These are phyloP conservation scores for Tripidium arundinaceum DNA, from an alignment of 202 grass and related monocot species.

Conservation along the genomic window DNA sequence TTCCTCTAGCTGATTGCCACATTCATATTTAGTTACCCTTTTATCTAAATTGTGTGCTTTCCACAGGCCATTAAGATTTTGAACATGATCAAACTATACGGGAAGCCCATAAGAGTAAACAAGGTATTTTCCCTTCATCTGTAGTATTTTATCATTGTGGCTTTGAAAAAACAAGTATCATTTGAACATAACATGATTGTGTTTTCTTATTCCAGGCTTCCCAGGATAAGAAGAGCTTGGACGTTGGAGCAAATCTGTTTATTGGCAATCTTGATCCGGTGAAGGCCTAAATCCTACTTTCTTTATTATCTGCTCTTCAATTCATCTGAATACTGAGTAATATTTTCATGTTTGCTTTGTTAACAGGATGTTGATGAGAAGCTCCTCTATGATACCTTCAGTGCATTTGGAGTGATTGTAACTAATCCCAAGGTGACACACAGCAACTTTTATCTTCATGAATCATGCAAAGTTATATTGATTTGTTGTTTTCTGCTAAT, in stretches of 20 bases:
- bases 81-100: constrained; percentile 99
- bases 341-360: constrained; percentile 26
- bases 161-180: constrained; percentile 8
- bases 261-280: constrained; percentile 97
- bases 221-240: constrained; percentile 98
- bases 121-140: constrained; percentile 51
- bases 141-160: neutral
- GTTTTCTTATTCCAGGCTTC: constrained; percentile 68
- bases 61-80: constrained; percentile 94
- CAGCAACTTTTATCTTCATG: neutral
- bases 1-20: neutral
- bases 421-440: constrained; percentile 92
- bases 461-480: neutral
- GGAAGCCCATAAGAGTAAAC: constrained; percentile 97
- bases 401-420: constrained; percentile 97
- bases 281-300: constrained; percentile 33
- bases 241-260: constrained; percentile 97
- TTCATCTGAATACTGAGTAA: constrained; percentile 23
- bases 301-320: constrained; percentile 21
- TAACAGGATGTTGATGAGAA: constrained; percentile 96
- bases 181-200: constrained; percentile 18
- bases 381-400: constrained; percentile 98
- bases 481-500: neutral
- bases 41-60: neutral
- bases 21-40: constrained; percentile 6